Evolutionary conservation across 306 rosid species (phyloP), one percentile per base, ranked within the genome.

Genomic region (Rosa rugosa): DNA sequence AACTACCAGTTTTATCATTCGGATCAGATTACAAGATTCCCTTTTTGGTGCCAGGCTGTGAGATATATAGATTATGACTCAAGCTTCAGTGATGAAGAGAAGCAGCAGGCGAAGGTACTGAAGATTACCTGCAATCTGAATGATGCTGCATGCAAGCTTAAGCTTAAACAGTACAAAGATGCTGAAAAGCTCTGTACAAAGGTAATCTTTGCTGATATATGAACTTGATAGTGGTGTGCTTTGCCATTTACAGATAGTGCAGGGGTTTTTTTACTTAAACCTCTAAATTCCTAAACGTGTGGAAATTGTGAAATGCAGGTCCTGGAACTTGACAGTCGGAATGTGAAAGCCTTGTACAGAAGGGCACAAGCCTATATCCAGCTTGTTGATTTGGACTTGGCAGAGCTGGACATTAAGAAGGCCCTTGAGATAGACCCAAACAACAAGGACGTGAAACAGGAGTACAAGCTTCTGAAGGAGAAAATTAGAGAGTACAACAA

Each of bases 321-420:
- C 2, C 65, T 86, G 72, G 89, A 86, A 40, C 78, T 83, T 2
- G 86, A 86, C 68, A 38, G 83, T 18, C 62, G 64, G 40, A 86
- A 86, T 63, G 89, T 86, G 70, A 86, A 86, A 79, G 89, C 89
- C 5, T 72, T 86, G 27, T 83, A 86, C 60, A 62, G 86, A 40
- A 86, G 89, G 76, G 86, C 84, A 11, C 89, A 86, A 51, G 89
- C 89, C 8, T 86, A 80, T 12, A 82, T 86, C 20, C 84, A 83
- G 38, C 84, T 86, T 5, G 79, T 80, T 27, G 86, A 86, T 63
- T 72, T 86, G 64, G 86, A 86, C 47, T 68, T 86, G 45, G 89
- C 89, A 0, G 89, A 86, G 86, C 27, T 44, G 62, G 89, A 86
- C 69, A 80, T 86, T 63, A 86, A 83, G 76, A 86, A 80, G 73